These are phyloP conservation scores for Euphorbia celastroides DNA, from an alignment of 441 rosid species.

Conservation along the genomic window DNA sequence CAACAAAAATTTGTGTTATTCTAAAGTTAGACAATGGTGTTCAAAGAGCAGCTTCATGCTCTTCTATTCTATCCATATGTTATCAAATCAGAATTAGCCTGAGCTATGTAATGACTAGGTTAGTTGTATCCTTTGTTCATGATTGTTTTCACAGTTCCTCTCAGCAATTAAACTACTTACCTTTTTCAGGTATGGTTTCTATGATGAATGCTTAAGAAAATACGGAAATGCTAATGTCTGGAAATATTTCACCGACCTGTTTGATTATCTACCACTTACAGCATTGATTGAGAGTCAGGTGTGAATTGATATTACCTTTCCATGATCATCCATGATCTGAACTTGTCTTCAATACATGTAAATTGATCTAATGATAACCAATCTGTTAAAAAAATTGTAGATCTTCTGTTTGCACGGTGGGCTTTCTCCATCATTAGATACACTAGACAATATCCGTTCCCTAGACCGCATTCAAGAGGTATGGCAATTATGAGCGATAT, in stretches of 20 bases:
- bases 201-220: constrained; percentile 73
- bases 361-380: constrained; percentile 16
- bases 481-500: constrained; percentile 5
- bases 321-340: neutral
- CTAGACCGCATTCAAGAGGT: constrained; percentile 83
- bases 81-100: neutral
- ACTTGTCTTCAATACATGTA: neutral
- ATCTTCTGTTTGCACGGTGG: constrained; percentile 83
- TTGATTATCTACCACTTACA: constrained; percentile 68
- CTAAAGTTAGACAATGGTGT: neutral
- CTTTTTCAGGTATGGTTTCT: constrained; percentile 65
- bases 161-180: neutral
- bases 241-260: constrained; percentile 72
- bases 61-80: neutral
- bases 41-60: neutral
- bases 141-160: neutral
- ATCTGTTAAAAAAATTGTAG: constrained; percentile 27
- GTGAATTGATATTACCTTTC: constrained; percentile 12
- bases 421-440: constrained; percentile 70
- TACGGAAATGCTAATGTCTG: constrained; percentile 80
- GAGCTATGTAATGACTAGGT: neutral
- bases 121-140: constrained; percentile 6
- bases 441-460: constrained; percentile 66
- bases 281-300: constrained; percentile 82
- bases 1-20: neutral